Evolutionary conservation across 495 filamentous ascomycete genomes (phyloP).

Genomic region (Lepidopterella palustris): DNA sequence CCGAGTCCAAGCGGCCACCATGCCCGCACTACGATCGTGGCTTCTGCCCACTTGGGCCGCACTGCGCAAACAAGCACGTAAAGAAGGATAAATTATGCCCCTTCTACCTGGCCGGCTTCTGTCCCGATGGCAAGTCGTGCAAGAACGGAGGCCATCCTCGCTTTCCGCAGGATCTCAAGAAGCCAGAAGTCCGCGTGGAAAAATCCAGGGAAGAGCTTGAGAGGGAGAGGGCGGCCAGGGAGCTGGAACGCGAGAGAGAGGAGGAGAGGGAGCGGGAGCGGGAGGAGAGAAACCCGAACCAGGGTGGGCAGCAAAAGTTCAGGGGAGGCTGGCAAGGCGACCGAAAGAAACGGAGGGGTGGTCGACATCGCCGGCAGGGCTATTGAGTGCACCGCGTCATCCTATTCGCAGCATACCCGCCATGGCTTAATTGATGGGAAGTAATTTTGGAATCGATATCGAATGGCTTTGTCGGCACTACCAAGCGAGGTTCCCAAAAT

Average conservation of each 20-base stretch:
- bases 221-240: constrained; percentile 44
- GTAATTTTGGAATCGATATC: background rate
- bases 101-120: constrained; percentile 93
- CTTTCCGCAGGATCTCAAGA: constrained; percentile 64
- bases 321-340: constrained; percentile 20
- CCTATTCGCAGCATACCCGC: background rate
- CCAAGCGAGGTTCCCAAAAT: background rate
- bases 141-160: constrained; percentile 72
- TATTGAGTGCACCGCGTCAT: background rate
- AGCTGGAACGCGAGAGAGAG: constrained; percentile 49
- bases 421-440: background rate
- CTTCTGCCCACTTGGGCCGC: constrained; percentile 84
- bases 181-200: constrained; percentile 58
- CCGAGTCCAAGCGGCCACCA: constrained; percentile 60
- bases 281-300: constrained; percentile 22
- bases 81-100: constrained; percentile 61
- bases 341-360: constrained; percentile 15
- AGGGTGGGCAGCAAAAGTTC: constrained; percentile 10
- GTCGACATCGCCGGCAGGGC: constrained; percentile 10
- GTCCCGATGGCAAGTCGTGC: constrained; percentile 75
- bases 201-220: constrained; percentile 50
- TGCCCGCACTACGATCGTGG: constrained; percentile 95
- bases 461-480: background rate
- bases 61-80: constrained; percentile 81
- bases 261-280: constrained; percentile 27